These are phyloP conservation scores for Plantago coronopus DNA, from an alignment of 305 asterid species.

Conservation along the genomic window DNA sequence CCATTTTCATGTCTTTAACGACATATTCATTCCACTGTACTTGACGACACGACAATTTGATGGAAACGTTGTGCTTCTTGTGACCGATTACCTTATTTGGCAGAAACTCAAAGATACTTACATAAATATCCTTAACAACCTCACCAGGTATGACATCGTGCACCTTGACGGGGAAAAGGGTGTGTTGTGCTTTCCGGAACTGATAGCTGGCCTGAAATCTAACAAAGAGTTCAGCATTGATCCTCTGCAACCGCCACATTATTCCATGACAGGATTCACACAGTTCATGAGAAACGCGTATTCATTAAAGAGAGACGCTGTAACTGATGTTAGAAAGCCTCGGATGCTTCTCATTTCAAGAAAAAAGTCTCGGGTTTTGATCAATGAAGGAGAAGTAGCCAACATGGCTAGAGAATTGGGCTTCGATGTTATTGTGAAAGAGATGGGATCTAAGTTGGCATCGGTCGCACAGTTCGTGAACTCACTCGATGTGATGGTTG, in stretches of 20 bases:
- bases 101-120: conserved; percentile 31
- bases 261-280: conserved; percentile 34
- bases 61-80: conserved; percentile 36
- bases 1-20: conserved; percentile 55
- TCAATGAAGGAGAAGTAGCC: conserved; percentile 26
- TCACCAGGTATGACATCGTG: conserved; percentile 35
- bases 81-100: conserved; percentile 26
- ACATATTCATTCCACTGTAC: conserved; percentile 54
- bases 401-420: conserved; percentile 35
- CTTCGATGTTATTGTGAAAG: conserved; percentile 31
- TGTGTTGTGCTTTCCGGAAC: conserved; percentile 44
- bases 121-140: conserved; percentile 23
- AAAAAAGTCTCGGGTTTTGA: conserved; percentile 25
- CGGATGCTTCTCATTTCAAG: conserved; percentile 43
- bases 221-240: conserved; percentile 33
- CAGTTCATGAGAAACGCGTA: conserved; percentile 34
- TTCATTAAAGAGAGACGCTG: conserved; percentile 24
- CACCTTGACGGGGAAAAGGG: conserved; percentile 36
- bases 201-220: conserved; percentile 45
- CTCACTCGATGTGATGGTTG: conserved; percentile 51
- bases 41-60: conserved; percentile 42
- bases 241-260: conserved; percentile 17
- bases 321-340: conserved; percentile 5
- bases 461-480: conserved; percentile 32
- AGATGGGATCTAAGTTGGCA: conserved; percentile 25